Base-by-base conservation (phyloP, 805 yeast species). In the Kregervanrija fluxuum region DNA sequence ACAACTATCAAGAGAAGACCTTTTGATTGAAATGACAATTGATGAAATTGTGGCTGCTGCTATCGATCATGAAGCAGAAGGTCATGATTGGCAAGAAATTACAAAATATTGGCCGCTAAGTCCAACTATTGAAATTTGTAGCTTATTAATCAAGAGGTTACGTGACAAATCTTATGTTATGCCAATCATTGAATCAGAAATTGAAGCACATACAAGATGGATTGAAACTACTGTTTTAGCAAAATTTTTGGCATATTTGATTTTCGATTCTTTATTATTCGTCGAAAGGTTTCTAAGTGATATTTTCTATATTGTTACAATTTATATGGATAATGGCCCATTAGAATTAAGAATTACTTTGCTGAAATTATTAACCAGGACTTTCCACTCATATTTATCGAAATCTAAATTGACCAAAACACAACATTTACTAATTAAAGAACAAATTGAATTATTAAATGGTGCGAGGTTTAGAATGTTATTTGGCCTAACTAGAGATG, bases 31-130 rank as follows among this genome's bases (percentile, higher is more conserved):
- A 2, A 61, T 77, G 3, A 66, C 86, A 17, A 72, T 87, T 10
- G 89, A 85, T 49, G 96, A 86, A 54, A 76, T 85, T 16, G 76
- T 86, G 5, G 75, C 80, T 2, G 82, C 80, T 49, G 82, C 89
- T 1, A 73, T 85, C 51, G 93, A 85, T 51, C 77, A 82, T 55
- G 84, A 82, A 51, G 80, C 87, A n/a, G 87, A 82, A 52, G 84
- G 82, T 4, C 74, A 77, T 34, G 80, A 74, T 40, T 85, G 87
- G 87, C 71, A 73, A 14, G 75, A 73, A 39, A 73, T 80, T 5
- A 71, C 82, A 2, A 71, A 82, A 1, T 70, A 83, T n/a, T 66
- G 87, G 50, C 73, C 82, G 1, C 61, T 77, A 11, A 67, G 77
- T 16, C 89, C 95, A 3, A 80, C 91, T 1, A 68, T 81, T n/a